Evolutionary conservation across 768 basidiomycete species (phyloP), one percentile per base, ranked within the genome.

Genomic region (Melanogaster broomeanus): DNA sequence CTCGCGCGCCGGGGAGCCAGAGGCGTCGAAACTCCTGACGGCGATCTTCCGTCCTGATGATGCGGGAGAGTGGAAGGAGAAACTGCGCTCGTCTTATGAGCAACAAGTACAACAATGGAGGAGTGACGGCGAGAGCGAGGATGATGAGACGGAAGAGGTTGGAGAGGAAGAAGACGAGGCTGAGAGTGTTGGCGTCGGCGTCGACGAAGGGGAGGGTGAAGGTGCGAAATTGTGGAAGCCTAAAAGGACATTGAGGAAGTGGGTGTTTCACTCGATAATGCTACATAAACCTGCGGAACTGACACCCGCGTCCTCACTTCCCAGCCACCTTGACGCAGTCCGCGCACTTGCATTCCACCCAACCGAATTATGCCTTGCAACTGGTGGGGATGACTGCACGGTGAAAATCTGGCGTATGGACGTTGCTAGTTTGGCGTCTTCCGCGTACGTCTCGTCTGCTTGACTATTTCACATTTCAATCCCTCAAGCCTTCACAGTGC

Each of bases 351-450:
- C 90, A 1, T 96, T 97, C 79, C 91, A 93, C 63, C 90, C 90
- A 2, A 87, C 76, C 31, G 90, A 92, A 57, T 72, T 93, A 39
- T 87, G 87, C 61, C 73, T 98, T 48, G 94, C 90, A n/a, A 93
- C 89, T 41, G 97, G 88, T 21, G 92, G 94, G 25, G 96, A 98
- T 65, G 97, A 99, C 65, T 90, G 84, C 66, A 94, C 93, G 7
- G 86, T 98, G 48, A 99, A 99, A 70, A 82, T 98, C 46, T 99
- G 97, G 97, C 81, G 91, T 50, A 81, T 93, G 74, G 91, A 96
- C 58, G 80, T 88, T 15, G 74, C 83, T 35, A 78, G 82, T 59
- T 74, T 94, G 52, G 79, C 90, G 27, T 87, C 88, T 38, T 84
- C 85, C 49, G 80, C 80, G 92, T 94, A 73, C 66, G 91, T 83